A percentile compares a stretch with the other conserved stretches of the same genome.
Conservation (phyloP, 1,139 yeast species). For the Taphrina confusa region DNA sequence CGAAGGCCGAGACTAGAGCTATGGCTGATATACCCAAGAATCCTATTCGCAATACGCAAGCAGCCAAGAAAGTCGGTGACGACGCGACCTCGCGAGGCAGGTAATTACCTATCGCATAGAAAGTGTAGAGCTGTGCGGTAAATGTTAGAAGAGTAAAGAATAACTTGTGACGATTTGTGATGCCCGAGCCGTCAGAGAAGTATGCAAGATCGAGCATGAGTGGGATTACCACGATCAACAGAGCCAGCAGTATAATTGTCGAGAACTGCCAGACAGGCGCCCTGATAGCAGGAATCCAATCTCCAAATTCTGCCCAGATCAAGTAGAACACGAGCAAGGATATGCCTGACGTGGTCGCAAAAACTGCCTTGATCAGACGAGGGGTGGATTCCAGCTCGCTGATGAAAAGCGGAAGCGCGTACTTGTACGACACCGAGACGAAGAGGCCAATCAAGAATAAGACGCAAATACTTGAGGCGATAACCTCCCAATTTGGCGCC, state of each 20-base stretch:
- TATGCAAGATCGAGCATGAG: slow-evolving; percentile 44
- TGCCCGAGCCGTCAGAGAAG: slow-evolving; percentile 40
- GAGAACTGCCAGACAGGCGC: slow-evolving; percentile 46
- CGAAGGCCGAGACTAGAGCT: slow-evolving; percentile 72
- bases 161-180: slow-evolving; percentile 37
- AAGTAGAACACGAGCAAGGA: slow-evolving; percentile 23
- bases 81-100: slow-evolving; percentile 43
- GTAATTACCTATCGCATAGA: slow-evolving; percentile 45
- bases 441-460: neutral
- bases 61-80: slow-evolving; percentile 43
- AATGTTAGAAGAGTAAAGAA: slow-evolving; percentile 41
- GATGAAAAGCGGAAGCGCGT: slow-evolving; percentile 22
- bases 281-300: slow-evolving; percentile 22
- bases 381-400: slow-evolving; percentile 8
- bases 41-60: slow-evolving; percentile 59
- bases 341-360: slow-evolving; percentile 15
- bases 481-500: neutral
- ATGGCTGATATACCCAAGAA: slow-evolving; percentile 71
- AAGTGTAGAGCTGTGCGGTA: slow-evolving; percentile 44
- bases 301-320: slow-evolving; percentile 33
- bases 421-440: slow-evolving; percentile 15
- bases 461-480: neutral
- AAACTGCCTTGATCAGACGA: slow-evolving; percentile 6
- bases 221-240: slow-evolving; percentile 48
- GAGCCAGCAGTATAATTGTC: slow-evolving; percentile 44